Conservation (phyloP, 225 moss, liverwort and hornwort species). For the Lunularia cruciata region DNA sequence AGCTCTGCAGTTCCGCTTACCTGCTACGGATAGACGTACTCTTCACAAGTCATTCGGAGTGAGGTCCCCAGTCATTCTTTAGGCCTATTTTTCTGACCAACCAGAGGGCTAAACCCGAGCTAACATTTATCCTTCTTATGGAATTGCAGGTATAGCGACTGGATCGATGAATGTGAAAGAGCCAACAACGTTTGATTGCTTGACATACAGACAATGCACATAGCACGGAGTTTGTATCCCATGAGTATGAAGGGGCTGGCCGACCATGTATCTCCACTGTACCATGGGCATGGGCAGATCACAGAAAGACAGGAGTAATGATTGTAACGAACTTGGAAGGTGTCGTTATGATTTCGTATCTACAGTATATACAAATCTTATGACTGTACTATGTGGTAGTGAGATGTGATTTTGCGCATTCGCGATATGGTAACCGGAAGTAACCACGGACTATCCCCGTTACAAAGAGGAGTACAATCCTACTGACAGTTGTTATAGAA, state of each 20-base stretch:
- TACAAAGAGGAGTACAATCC: neutral
- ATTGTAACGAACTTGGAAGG: neutral
- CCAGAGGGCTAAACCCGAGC: too few relatives aligned
- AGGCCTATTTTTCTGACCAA: too few relatives aligned
- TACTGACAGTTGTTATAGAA: neutral
- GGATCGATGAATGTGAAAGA: slow-evolving; percentile 46
- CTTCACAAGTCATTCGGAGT: too few relatives aligned
- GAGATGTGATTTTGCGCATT: neutral
- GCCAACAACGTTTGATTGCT: slow-evolving; percentile 25
- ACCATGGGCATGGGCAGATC: neutral
- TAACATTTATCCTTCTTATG: too few relatives aligned
- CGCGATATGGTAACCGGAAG: neutral
- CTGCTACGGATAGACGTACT: too few relatives aligned
- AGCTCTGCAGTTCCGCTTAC: too few relatives aligned
- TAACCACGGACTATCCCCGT: neutral
- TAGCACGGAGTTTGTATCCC: too few relatives aligned
- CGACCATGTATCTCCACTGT: neutral
- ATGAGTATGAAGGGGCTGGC: too few relatives aligned
- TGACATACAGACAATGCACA: neutral
- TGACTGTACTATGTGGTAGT: neutral
- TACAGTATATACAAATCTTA: neutral
- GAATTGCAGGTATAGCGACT: slow-evolving; percentile 34
- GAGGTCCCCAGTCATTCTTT: too few relatives aligned
- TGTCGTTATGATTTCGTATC: neutral
- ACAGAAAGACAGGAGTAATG: too few relatives aligned